Percentiles rank a stretch among this genome's conserved stretches.
phyloP scores from a whole-genome alignment of 352 stramenopile genomes.

The Thalassiosira mediterranea region DNA sequence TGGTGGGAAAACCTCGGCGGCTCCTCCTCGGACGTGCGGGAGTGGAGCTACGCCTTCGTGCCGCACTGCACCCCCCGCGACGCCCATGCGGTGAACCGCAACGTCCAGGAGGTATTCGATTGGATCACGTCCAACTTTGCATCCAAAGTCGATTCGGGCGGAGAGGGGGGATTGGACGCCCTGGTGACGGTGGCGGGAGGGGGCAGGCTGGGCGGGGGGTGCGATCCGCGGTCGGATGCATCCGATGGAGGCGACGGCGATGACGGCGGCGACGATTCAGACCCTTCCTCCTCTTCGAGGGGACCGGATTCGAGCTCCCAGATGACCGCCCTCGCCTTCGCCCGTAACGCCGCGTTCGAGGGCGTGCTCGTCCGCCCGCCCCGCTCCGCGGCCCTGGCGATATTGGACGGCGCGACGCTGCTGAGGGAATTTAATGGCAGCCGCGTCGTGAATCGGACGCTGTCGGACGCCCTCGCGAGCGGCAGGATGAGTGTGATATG shows the following conservation, averaged over 20 bases:
- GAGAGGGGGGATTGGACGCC: constrained; percentile 28
- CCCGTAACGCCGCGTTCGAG: not conserved
- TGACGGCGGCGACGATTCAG: constrained; percentile 16
- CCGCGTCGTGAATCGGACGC: no score
- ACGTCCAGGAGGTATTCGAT: constrained; percentile 23
- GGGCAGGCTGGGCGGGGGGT: constrained; percentile 19
- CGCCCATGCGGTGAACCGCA: not conserved
- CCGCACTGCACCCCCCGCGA: constrained; percentile 27
- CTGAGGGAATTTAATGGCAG: no score
- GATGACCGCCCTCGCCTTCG: not conserved
- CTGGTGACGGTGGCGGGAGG: constrained; percentile 24
- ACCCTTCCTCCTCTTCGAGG: no score
- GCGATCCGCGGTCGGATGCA: not conserved
- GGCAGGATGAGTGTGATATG: no score
- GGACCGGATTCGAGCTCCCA: not conserved
- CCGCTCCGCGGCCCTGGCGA: constrained; percentile 7
- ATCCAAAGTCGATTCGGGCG: no score
- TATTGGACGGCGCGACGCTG: constrained; percentile 13
- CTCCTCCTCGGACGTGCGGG: constrained; percentile 13
- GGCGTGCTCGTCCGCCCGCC: no score
- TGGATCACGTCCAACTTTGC: constrained; percentile 33
- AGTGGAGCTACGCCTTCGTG: constrained; percentile 43
- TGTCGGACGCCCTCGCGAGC: no score
- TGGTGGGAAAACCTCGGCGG: constrained; percentile 29
- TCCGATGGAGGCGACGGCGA: not conserved